phyloP scores from a whole-genome alignment of 257 asterid genomes.

The Gynochthodes officinalis region DNA sequence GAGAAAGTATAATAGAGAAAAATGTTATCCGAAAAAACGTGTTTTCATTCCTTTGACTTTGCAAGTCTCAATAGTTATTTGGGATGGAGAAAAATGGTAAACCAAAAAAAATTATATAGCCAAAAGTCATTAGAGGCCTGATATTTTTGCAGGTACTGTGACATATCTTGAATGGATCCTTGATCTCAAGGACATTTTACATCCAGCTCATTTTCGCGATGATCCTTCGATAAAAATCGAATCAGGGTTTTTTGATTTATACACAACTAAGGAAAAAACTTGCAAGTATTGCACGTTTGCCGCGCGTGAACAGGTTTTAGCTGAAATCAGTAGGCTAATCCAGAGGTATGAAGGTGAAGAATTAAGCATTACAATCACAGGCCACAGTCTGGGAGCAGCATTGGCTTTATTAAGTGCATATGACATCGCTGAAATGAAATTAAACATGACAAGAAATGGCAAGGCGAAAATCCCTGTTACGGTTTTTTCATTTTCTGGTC shows the following conservation, averaged over 20 bases:
- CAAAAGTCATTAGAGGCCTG: background rate
- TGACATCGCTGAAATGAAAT: conserved; percentile 57
- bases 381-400: conserved; percentile 84
- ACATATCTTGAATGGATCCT: conserved; percentile 86
- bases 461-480: conserved; percentile 44
- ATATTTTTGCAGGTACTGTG: conserved; percentile 33
- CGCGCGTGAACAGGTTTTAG: conserved; percentile 66
- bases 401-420: conserved; percentile 66
- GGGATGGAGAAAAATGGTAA: no score
- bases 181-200: conserved; percentile 64
- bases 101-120: no score
- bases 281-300: conserved; percentile 59
- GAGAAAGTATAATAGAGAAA: no score
- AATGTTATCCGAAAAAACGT: no score
- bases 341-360: conserved; percentile 58
- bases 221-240: conserved; percentile 67
- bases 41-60: no score
- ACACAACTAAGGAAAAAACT: conserved; percentile 50
- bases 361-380: conserved; percentile 67
- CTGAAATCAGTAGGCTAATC: conserved; percentile 56
- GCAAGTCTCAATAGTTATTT: no score
- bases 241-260: conserved; percentile 69
- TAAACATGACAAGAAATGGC: conserved; percentile 38
- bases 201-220: conserved; percentile 66
- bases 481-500: conserved; percentile 59